Evolutionary conservation across 148 eudicot genomes (phyloP).

Genomic region (Camellia japonica): DNA sequence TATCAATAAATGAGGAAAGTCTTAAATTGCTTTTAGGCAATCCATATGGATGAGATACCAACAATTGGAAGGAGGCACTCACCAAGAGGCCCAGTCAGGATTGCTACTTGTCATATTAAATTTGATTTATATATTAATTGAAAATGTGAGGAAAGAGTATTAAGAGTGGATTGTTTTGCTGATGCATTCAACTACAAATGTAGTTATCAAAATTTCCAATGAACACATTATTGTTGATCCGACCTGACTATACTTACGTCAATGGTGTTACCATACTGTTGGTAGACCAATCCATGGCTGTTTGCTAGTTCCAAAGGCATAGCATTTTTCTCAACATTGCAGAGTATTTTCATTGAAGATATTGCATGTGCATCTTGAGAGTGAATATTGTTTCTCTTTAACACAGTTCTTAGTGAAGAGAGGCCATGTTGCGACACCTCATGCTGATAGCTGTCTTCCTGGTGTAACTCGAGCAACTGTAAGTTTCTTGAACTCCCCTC

Average conservation of each 20-base stretch:
- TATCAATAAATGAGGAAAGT: neutral
- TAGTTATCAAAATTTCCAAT: neutral
- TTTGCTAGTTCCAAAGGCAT: neutral
- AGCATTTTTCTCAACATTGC: neutral
- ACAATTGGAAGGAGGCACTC: neutral
- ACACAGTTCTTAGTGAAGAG: constrained; percentile 95
- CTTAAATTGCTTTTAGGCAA: constrained; percentile 3
- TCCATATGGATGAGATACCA: neutral
- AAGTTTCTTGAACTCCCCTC: constrained; percentile 33
- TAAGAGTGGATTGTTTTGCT: neutral
- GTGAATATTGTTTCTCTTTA: constrained; percentile 2
- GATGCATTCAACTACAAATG: neutral
- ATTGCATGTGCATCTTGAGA: neutral
- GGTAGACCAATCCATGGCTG: neutral
- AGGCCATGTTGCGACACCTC: constrained; percentile 82
- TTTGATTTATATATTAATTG: neutral
- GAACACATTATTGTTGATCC: constrained; percentile 1
- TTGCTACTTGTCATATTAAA: neutral
- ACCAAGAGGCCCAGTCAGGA: neutral
- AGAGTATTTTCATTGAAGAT: neutral
- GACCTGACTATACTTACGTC: neutral
- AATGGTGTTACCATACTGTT: neutral
- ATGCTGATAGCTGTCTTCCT: constrained; percentile 97
- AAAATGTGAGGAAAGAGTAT: neutral
- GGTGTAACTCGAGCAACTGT: constrained; percentile 97